A percentile compares a stretch with the other conserved stretches of the same genome.
These are phyloP conservation scores for Gamsiella multidivaricata DNA, from an alignment of 192 early-diverging fungal species.

Conservation along the genomic window DNA sequence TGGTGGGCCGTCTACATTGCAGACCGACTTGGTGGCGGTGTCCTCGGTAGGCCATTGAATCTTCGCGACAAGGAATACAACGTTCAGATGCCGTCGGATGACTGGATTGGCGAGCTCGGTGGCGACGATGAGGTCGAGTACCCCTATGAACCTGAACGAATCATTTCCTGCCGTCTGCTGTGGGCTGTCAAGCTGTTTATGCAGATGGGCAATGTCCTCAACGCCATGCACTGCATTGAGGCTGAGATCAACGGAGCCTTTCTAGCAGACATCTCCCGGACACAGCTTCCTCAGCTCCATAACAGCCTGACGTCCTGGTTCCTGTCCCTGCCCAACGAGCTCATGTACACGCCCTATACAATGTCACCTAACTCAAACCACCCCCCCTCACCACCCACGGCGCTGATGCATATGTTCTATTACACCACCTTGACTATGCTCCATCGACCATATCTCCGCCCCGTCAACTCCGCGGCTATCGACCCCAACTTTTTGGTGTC, in stretches of 20 bases:
- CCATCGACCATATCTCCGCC: conserved; percentile 64
- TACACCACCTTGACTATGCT: conserved; percentile 66
- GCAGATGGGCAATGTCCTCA: conserved; percentile 53
- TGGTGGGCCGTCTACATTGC: conserved; percentile 55
- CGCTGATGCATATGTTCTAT: conserved; percentile 64
- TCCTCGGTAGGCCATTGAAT: conserved; percentile 47
- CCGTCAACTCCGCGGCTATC: conserved; percentile 45
- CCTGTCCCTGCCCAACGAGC: conserved; percentile 56
- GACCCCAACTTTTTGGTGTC: conserved; percentile 52
- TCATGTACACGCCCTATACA: conserved; percentile 62
- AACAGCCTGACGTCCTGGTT: conserved; percentile 62
- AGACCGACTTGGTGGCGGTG: conserved; percentile 46
- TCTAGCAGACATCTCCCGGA: conserved; percentile 50
- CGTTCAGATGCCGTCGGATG: conserved; percentile 52
- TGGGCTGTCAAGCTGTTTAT: conserved; percentile 51
- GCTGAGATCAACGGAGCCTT: conserved; percentile 51
- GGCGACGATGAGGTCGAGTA: conserved; percentile 49
- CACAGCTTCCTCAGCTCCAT: conserved; percentile 47
- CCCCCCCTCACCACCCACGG: conserved; percentile 45
- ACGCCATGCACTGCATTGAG: conserved; percentile 54
- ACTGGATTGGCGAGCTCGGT: conserved; percentile 40
- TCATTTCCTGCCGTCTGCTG: conserved; percentile 43
- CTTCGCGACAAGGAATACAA: conserved; percentile 55
- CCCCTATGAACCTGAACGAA: conserved; percentile 47
- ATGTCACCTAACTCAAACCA: conserved; percentile 57